These are phyloP conservation scores for Linum tenue DNA, from an alignment of 345 rosid species.

Conservation along the genomic window DNA sequence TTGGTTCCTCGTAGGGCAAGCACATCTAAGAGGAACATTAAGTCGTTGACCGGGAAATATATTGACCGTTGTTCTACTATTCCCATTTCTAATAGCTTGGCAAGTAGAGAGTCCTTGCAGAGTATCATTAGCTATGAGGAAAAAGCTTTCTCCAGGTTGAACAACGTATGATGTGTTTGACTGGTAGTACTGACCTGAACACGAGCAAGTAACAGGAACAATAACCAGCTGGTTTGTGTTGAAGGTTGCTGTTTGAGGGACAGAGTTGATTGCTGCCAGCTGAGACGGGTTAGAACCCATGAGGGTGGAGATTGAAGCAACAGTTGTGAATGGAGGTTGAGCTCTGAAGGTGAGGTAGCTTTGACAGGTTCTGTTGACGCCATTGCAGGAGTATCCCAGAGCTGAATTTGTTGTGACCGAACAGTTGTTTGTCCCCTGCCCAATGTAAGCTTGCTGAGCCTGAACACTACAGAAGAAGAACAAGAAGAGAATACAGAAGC, in stretches of 20 bases:
- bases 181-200: constrained; percentile 34
- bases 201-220: constrained; percentile 35
- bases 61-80: constrained; percentile 13
- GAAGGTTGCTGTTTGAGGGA: constrained; percentile 15
- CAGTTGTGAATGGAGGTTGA: constrained; percentile 27
- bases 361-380: constrained; percentile 37
- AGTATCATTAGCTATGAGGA: constrained; percentile 20
- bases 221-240: constrained; percentile 27
- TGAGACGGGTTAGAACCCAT: constrained; percentile 27
- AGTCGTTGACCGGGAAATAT: constrained; percentile 17
- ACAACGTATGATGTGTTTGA: constrained; percentile 30
- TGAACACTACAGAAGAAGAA: not conserved
- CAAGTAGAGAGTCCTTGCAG: constrained; percentile 34
- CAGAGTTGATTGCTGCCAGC: constrained; percentile 25
- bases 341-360: constrained; percentile 21
- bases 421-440: not conserved
- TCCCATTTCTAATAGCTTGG: constrained; percentile 19
- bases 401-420: constrained; percentile 6
- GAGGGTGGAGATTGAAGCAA: constrained; percentile 28
- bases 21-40: constrained; percentile 36
- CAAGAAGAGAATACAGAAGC: not conserved
- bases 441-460: constrained; percentile 2
- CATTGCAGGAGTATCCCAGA: constrained; percentile 24
- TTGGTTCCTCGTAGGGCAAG: constrained; percentile 59
- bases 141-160: constrained; percentile 11